Evolutionary conservation across 2,329 filamentous ascomycete genomes (phyloP).

Genomic region (Trichoderma endophyticum): DNA sequence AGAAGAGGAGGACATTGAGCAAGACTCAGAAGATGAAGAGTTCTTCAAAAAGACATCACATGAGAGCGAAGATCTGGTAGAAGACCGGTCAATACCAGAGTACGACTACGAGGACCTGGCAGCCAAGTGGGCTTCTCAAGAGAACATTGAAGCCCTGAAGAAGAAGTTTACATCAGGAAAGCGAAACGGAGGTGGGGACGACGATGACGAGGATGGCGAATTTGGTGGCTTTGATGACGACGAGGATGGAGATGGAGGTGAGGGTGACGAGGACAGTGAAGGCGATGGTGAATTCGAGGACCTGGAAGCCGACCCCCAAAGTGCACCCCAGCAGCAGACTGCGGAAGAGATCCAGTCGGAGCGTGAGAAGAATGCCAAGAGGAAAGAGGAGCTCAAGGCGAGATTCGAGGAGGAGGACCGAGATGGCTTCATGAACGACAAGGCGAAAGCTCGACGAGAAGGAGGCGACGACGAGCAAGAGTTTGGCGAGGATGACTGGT

Average conservation of each 20-base stretch:
- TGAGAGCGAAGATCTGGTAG: conserved; percentile 67
- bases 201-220: conserved; percentile 47
- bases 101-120: conserved; percentile 80
- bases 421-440: conserved; percentile 92
- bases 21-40: conserved; percentile 54
- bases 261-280: conserved; percentile 59
- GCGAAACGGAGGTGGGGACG: conserved; percentile 28
- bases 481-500: conserved; percentile 98
- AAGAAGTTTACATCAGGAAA: conserved; percentile 68
- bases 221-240: conserved; percentile 49
- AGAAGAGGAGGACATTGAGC: conserved; percentile 57
- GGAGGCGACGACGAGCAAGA: conserved; percentile 66
- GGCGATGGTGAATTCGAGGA: conserved; percentile 84
- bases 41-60: conserved; percentile 64
- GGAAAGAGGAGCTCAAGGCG: conserved; percentile 91
- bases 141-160: conserved; percentile 71
- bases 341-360: conserved; percentile 72
- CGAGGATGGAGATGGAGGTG: conserved; percentile 65
- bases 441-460: conserved; percentile 70
- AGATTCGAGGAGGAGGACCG: conserved; percentile 97
- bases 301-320: conserved; percentile 52
- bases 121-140: conserved; percentile 78
- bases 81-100: conserved; percentile 75
- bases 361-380: conserved; percentile 81
- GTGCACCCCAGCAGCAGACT: conserved; percentile 40